Base-by-base conservation (phyloP, 129 eudicot genomes). In the Tagetes erecta region DNA sequence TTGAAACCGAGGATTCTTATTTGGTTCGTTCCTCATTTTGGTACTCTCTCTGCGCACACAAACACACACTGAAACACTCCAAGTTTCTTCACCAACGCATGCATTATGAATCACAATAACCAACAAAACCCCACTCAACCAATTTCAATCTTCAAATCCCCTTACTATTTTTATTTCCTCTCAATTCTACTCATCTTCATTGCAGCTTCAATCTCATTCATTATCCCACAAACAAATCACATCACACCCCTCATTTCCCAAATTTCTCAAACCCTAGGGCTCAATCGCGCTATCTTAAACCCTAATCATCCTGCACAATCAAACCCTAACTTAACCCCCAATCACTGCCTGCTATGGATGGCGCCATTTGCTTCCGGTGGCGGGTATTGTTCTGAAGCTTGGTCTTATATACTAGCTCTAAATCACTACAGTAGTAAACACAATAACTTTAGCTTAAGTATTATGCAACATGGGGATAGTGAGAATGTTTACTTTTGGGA, bases 351-450 rank as follows among this genome's bases (percentile, higher is more conserved):
- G 3, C 69, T 87, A 72, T 91, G 97, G 97, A 87, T 91, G 89
- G 96, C 92, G 33, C 97, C 97, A 13, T 88, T 91, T 59, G 70
- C 87, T 64, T 86, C 96, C 13, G 97, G 97, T 38, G 97, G 97
- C 8, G 97, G 97, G 41, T 91, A 91, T 45, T 86, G 96, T 47
- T 88, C 96, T 44, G 97, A 91, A 80, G 97, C 96, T 1, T 91
- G 97, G 97, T 86, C 97, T 47, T 88, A 91, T 55, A 62, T 91
- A 14, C 74, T 81, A 76, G 88, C 97, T 2, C 79, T 91, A 3
- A 76, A 65, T 76, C 68, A 71, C 37, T 56, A 68, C 63, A 81
- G 57, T 12, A 81, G 57, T 12, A 75, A 67, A 41, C 71, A 55
- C 71, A 63, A 83, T 3, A 55, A 49, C 6, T 78, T 88, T 73